Percentiles rank a stretch among this genome's conserved stretches.
Evolutionary conservation across 306 rosid genomes (phyloP).

Genomic region (Inga oerstediana): DNA sequence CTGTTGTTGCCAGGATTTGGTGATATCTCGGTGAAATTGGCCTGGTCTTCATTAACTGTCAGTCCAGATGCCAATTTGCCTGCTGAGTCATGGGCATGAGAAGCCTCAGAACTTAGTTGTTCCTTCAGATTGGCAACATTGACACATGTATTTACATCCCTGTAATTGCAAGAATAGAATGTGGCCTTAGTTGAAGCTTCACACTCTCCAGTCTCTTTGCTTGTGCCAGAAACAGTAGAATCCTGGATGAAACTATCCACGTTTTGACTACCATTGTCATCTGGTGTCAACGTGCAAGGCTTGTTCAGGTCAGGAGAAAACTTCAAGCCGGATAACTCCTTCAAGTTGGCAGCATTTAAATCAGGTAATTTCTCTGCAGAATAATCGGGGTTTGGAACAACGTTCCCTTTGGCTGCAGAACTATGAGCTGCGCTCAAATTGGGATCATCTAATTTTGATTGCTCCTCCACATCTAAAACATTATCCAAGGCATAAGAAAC

Average conservation of each 20-base stretch:
- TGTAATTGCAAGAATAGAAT: slow-evolving; percentile 46
- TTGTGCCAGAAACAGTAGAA: slow-evolving; percentile 36
- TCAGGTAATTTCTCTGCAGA: slow-evolving; percentile 33
- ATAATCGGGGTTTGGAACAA: slow-evolving; percentile 36
- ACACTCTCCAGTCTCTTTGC: slow-evolving; percentile 25
- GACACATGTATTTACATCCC: slow-evolving; percentile 33
- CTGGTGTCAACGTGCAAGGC: slow-evolving; percentile 34
- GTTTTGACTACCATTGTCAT: slow-evolving; percentile 31
- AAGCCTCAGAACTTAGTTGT: slow-evolving; percentile 39
- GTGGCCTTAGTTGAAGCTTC: slow-evolving; percentile 65
- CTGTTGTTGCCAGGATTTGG: slow-evolving; percentile 26
- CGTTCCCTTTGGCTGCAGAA: slow-evolving; percentile 41
- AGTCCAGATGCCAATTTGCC: slow-evolving; percentile 33
- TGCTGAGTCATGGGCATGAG: slow-evolving; percentile 24
- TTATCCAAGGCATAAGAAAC: slow-evolving; percentile 41
- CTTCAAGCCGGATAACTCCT: slow-evolving; percentile 37
- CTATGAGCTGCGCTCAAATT: slow-evolving; percentile 38
- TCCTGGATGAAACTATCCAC: slow-evolving; percentile 29
- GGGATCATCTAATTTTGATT: slow-evolving; percentile 36
- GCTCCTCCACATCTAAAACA: slow-evolving; percentile 43
- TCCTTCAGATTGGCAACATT: slow-evolving; percentile 26
- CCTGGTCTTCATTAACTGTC: slow-evolving; percentile 29
- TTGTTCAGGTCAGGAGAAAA: slow-evolving; percentile 37
- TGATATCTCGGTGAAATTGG: slow-evolving; percentile 29
- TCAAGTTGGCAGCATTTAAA: slow-evolving; percentile 33